Evolutionary conservation across 208 protist species (phyloP).

Genomic region (Trypanosoma cruzi): DNA sequence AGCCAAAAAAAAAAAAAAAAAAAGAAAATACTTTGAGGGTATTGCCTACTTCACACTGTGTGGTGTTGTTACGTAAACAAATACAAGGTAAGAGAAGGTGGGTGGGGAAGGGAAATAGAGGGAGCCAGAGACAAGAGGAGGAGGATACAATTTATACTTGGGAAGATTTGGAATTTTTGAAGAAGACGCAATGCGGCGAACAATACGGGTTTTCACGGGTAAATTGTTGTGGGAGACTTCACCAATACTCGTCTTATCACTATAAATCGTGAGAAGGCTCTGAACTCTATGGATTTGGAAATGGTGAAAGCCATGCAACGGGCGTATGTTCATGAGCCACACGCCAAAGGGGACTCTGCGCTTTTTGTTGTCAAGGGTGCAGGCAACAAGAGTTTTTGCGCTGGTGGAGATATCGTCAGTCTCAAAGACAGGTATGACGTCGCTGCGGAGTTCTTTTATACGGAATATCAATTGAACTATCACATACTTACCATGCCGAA

Average conservation of each 20-base stretch:
- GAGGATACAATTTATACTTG: conserved; percentile 1
- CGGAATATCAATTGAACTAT: background rate
- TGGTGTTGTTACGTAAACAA: background rate
- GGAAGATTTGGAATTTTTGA: background rate
- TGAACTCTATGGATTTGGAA: conserved; percentile 64
- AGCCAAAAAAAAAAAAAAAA: no score
- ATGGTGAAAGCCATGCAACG: conserved; percentile 45
- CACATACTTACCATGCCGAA: no score
- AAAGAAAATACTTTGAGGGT: no score
- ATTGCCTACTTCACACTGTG: conserved; percentile 3
- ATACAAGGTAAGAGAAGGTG: background rate
- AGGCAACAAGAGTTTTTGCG: conserved; percentile 79
- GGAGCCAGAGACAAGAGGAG: background rate
- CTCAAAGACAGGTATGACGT: background rate
- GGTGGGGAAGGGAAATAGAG: background rate
- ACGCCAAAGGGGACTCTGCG: conserved; percentile 22
- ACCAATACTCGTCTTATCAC: conserved; percentile 50
- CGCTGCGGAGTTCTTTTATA: background rate
- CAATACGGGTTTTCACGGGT: conserved; percentile 8
- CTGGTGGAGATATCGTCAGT: conserved; percentile 71
- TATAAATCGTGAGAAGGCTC: conserved; percentile 54
- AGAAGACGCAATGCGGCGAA: conserved; percentile 28
- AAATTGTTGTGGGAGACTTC: conserved; percentile 55
- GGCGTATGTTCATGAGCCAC: conserved; percentile 39
- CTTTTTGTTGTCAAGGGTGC: conserved; percentile 67